A percentile compares a stretch with the other conserved stretches of the same genome.
These are phyloP conservation scores for Erodium chrysanthum DNA, from an alignment of 441 rosid genomes.

Conservation along the genomic window DNA sequence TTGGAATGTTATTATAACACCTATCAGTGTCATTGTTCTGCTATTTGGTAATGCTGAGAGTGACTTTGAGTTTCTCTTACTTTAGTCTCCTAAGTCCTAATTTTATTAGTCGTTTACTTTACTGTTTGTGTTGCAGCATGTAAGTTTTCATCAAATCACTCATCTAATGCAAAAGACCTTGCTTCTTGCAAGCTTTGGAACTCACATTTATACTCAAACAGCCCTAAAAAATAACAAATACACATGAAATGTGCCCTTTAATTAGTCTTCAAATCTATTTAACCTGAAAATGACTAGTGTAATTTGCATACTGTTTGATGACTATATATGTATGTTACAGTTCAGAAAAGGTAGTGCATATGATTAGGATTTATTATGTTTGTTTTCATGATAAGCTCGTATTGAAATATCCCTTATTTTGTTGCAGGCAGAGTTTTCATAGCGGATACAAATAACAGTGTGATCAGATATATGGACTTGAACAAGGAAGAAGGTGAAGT, in stretches of 20 bases:
- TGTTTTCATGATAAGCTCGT: background rate
- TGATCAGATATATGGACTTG: slow-evolving; percentile 63
- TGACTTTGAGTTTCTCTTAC: background rate
- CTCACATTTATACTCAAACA: too few species aligned
- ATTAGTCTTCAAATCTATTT: too few species aligned
- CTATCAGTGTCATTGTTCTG: background rate
- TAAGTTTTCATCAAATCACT: background rate
- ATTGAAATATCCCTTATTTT: slow-evolving; percentile 10
- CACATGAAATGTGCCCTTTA: too few species aligned
- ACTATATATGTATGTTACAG: background rate
- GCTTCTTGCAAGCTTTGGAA: too few species aligned
- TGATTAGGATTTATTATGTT: background rate
- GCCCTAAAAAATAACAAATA: too few species aligned
- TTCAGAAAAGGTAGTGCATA: background rate
- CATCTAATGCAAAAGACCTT: too few species aligned
- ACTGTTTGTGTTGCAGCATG: background rate
- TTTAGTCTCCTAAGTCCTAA: background rate
- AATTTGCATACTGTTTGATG: background rate
- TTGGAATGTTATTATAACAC: background rate
- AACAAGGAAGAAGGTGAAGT: slow-evolving; percentile 41
- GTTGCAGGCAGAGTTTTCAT: slow-evolving; percentile 62
- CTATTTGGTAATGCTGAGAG: background rate
- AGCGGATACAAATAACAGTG: slow-evolving; percentile 87
- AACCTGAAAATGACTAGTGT: background rate
- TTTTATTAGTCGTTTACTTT: background rate